Conservation (phyloP, 1,284 basidiomycete species). For the Malassezia equina region DNA sequence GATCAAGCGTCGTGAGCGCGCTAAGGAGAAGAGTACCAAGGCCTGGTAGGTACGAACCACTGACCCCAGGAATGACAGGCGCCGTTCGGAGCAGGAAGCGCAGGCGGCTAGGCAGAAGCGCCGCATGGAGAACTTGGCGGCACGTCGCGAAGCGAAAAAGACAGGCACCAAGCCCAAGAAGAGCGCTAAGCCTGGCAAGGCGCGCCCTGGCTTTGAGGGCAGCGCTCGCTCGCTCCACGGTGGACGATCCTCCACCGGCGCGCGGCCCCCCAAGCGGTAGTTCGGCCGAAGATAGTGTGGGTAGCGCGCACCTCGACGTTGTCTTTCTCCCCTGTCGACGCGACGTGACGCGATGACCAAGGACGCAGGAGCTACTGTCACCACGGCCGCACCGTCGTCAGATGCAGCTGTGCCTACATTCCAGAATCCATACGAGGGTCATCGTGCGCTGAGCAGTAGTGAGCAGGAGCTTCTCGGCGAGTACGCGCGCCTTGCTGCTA, state of each 20-base stretch:
- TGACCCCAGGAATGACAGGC: constrained; percentile 23
- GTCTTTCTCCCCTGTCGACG: not conserved
- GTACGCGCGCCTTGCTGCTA: constrained; percentile 39
- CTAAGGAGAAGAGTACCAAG: constrained; percentile 36
- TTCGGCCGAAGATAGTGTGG: constrained; percentile 10
- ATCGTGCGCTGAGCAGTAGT: constrained; percentile 26
- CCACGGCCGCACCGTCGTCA: not conserved
- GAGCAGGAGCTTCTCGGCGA: constrained; percentile 41
- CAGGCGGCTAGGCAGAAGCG: constrained; percentile 39
- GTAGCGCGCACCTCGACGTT: not conserved
- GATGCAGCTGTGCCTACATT: not conserved
- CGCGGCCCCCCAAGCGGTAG: constrained; percentile 10
- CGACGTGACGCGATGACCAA: not conserved
- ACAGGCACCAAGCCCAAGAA: constrained; percentile 19
- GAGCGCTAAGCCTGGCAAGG: constrained; percentile 22
- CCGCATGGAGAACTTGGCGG: constrained; percentile 38
- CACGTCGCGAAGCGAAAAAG: constrained; percentile 27
- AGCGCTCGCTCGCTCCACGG: constrained; percentile 14
- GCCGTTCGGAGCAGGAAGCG: constrained; percentile 25
- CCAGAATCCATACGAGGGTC: constrained; percentile 38
- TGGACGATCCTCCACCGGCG: constrained; percentile 3
- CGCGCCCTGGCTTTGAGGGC: constrained; percentile 37
- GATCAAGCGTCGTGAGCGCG: constrained; percentile 38
- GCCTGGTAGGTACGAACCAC: constrained; percentile 26
- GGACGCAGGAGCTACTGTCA: not conserved